Percentiles rank a stretch among this genome's conserved stretches.
Evolutionary conservation across 495 filamentous ascomycete species (phyloP).

Genomic region (Penicillium waksmanii): DNA sequence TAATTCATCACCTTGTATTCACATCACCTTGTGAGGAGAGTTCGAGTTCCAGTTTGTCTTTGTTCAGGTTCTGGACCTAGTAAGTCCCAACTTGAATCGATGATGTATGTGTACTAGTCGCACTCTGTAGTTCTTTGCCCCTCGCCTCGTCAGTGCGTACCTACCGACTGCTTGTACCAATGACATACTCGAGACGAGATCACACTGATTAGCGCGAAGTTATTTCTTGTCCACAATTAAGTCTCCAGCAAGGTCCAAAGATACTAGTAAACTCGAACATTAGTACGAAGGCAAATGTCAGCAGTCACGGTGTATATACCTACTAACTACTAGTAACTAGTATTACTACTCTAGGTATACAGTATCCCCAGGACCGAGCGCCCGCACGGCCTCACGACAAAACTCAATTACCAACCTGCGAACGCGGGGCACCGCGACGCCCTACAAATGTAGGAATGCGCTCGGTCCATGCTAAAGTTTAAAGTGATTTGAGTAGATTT

Average conservation of each 20-base stretch:
- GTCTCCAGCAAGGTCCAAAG: background rate
- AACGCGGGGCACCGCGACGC: background rate
- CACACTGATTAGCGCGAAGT: background rate
- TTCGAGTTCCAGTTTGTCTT: background rate
- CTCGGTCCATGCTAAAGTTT: no score
- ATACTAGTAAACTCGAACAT: background rate
- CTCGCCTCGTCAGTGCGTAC: no score
- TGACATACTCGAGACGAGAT: background rate
- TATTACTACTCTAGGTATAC: background rate
- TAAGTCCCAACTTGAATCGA: no score
- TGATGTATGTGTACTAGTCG: no score
- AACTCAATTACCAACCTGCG: constrained; percentile 2
- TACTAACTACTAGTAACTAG: no score
- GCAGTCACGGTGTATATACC: background rate
- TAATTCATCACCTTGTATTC: constrained; percentile 14
- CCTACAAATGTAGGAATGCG: no score
- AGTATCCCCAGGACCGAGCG: constrained; percentile 4
- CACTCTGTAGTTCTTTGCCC: no score
- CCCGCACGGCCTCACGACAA: constrained; percentile 1
- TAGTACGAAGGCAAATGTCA: no score
- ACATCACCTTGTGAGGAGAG: background rate
- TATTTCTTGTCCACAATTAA: background rate
- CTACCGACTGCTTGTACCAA: no score
- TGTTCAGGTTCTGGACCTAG: background rate
- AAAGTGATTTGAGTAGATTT: no score